These are phyloP conservation scores for Violaceomyces palustris DNA, from an alignment of 1,284 basidiomycete species.

Conservation along the genomic window DNA sequence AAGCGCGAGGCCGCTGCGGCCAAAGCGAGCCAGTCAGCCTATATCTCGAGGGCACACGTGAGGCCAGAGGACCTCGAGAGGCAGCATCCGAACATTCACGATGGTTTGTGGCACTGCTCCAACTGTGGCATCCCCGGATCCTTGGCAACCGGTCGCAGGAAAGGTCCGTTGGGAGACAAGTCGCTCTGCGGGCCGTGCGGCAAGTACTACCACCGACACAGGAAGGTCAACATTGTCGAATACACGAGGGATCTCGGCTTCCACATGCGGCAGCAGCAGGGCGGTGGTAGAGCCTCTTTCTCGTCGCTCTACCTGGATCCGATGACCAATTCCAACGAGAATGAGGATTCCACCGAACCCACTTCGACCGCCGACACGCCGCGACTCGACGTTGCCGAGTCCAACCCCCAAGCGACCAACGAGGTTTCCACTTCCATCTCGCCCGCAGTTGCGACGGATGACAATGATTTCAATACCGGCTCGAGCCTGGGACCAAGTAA, in stretches of 20 bases:
- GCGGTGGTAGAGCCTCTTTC: not conserved
- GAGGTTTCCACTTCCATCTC: no score
- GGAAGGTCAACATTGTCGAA: slow-evolving; percentile 35
- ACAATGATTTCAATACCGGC: no score
- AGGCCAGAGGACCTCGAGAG: slow-evolving; percentile 46
- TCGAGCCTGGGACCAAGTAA: no score
- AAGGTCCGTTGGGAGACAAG: slow-evolving; percentile 83
- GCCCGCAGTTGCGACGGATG: no score
- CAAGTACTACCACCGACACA: slow-evolving; percentile 57
- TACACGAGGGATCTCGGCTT: slow-evolving; percentile 44
- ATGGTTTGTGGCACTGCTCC: slow-evolving; percentile 50
- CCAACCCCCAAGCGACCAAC: not conserved
- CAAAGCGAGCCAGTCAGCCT: slow-evolving; percentile 27
- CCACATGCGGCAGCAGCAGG: slow-evolving; percentile 36
- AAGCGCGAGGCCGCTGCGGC: slow-evolving; percentile 4
- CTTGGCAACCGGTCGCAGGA: slow-evolving; percentile 53
- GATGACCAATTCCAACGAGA: slow-evolving; percentile 13
- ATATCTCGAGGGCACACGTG: slow-evolving; percentile 29
- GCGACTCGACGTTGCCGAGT: slow-evolving; percentile 9
- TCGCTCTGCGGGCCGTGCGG: slow-evolving; percentile 86
- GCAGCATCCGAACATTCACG: slow-evolving; percentile 48
- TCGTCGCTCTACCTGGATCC: no score
- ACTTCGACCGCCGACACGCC: slow-evolving; percentile 32
- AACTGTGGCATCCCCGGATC: slow-evolving; percentile 50
- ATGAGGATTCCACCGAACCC: slow-evolving; percentile 19